Percentiles rank a stretch among this genome's conserved stretches.
phyloP scores from a whole-genome alignment of 192 early-diverging fungal genomes.

The Backusella macrospora region DNA sequence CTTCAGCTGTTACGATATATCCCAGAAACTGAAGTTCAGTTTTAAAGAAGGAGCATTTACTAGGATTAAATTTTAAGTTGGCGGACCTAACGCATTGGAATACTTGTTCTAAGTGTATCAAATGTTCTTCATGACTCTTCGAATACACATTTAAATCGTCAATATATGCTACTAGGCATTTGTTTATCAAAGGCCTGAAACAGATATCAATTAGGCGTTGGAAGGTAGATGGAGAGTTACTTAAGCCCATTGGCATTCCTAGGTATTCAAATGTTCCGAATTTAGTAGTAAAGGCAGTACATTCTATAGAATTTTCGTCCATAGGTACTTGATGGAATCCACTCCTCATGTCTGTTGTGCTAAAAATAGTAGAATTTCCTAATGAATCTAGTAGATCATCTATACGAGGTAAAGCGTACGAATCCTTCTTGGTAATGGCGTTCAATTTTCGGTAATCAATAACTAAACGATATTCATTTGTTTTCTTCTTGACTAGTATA shows the following conservation, averaged over 20 bases:
- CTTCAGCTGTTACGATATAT: too few relatives aligned
- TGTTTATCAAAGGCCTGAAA: neutral
- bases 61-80: neutral
- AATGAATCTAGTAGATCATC: slow-evolving; percentile 34
- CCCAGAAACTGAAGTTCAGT: too few relatives aligned
- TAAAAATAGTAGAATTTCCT: slow-evolving; percentile 28
- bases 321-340: neutral
- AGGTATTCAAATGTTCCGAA: neutral
- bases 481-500: slow-evolving; percentile 1
- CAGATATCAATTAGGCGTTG: neutral
- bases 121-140: neutral
- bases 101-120: neutral
- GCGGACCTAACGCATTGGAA: neutral
- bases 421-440: slow-evolving; percentile 40
- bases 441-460: slow-evolving; percentile 51
- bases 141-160: neutral
- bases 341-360: neutral
- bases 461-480: neutral
- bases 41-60: neutral
- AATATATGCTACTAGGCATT: neutral
- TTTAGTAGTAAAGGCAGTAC: neutral
- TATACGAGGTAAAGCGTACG: slow-evolving; percentile 44
- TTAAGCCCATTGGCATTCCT: neutral
- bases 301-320: neutral
- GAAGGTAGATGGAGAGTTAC: neutral